These are phyloP conservation scores for Globisporangium heterothallicum DNA, from an alignment of 352 stramenopile genomes.

Conservation along the genomic window DNA sequence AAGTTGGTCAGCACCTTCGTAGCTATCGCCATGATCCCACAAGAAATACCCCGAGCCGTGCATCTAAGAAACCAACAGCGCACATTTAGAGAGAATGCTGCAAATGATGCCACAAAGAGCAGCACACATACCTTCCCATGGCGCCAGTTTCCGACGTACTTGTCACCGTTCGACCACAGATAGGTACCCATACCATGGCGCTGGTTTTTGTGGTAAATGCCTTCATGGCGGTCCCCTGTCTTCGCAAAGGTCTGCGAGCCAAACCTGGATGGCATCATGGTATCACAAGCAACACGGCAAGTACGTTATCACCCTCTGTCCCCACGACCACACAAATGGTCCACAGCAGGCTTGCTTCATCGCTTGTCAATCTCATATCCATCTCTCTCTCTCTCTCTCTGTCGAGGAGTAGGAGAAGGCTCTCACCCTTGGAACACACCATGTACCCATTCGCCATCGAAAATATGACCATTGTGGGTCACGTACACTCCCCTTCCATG, in stretches of 20 bases:
- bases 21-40: slow-evolving; percentile 70
- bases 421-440: slow-evolving; percentile 80
- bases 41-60: slow-evolving; percentile 66
- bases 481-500: slow-evolving; percentile 61
- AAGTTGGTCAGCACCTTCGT: slow-evolving; percentile 41
- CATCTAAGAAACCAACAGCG: slow-evolving; percentile 41
- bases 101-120: too few species aligned
- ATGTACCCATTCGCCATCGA: slow-evolving; percentile 78
- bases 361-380: too few species aligned
- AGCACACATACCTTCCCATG: slow-evolving; percentile 50
- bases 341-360: too few species aligned
- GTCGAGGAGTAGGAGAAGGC: neutral
- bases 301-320: slow-evolving; percentile 6
- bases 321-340: too few species aligned
- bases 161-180: slow-evolving; percentile 86
- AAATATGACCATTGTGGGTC: slow-evolving; percentile 53
- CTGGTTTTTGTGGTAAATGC: slow-evolving; percentile 83
- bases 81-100: too few species aligned
- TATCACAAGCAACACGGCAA: slow-evolving; percentile 1
- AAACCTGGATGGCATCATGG: slow-evolving; percentile 37
- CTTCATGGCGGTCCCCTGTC: slow-evolving; percentile 84
- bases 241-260: slow-evolving; percentile 75
- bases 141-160: slow-evolving; percentile 83
- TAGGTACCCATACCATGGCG: slow-evolving; percentile 82
- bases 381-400: too few species aligned